Conservation (phyloP, 208 protist genomes). For the Trypanosoma platydactyli region DNA sequence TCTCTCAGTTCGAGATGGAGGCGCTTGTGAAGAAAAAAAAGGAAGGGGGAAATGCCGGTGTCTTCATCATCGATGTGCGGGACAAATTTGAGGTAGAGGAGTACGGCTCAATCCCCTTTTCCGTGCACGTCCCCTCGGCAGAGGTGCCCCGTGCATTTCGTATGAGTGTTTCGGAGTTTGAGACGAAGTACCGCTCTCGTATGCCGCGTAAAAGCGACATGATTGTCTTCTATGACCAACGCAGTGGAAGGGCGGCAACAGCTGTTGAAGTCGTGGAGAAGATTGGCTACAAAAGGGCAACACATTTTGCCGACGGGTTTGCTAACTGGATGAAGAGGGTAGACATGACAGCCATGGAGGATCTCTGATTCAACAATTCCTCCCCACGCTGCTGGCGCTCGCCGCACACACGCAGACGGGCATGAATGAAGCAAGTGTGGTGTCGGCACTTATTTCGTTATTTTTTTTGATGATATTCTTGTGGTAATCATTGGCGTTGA, state of each 20-base stretch:
- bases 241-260: slow-evolving; percentile 33
- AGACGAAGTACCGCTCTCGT: slow-evolving; percentile 49
- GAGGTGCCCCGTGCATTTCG: slow-evolving; percentile 48
- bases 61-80: slow-evolving; percentile 64
- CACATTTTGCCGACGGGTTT: slow-evolving; percentile 38
- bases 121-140: slow-evolving; percentile 48
- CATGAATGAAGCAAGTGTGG: neutral
- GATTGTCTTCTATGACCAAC: slow-evolving; percentile 59
- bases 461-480: slow-evolving; percentile 7
- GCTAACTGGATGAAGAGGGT: slow-evolving; percentile 39
- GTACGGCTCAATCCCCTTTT: slow-evolving; percentile 45
- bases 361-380: slow-evolving; percentile 35
- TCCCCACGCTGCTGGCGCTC: neutral
- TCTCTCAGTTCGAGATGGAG: slow-evolving; percentile 50
- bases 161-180: slow-evolving; percentile 47
- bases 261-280: slow-evolving; percentile 32
- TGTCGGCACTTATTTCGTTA: neutral
- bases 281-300: slow-evolving; percentile 35
- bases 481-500: neutral
- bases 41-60: slow-evolving; percentile 34
- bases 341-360: slow-evolving; percentile 36
- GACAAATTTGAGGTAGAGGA: slow-evolving; percentile 53
- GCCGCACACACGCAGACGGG: neutral
- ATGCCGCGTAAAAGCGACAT: slow-evolving; percentile 51
- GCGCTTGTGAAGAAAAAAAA: slow-evolving; percentile 52